A percentile compares a stretch with the other conserved stretches of the same genome.
Evolutionary conservation across 2,329 filamentous ascomycete genomes (phyloP).

Genomic region (Westerdykella aurantiaca): DNA sequence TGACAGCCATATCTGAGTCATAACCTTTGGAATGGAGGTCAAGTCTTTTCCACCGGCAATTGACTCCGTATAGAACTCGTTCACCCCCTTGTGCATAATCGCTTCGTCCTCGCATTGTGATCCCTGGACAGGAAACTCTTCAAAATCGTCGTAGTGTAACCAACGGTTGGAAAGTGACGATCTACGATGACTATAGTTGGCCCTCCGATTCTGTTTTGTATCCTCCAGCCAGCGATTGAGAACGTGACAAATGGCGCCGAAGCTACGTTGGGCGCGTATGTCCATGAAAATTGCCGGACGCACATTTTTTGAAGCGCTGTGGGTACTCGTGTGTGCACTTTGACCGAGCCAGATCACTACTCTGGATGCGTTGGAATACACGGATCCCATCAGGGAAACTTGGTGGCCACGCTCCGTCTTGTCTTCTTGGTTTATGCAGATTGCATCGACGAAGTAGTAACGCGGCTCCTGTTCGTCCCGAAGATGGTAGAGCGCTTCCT

Average conservation of each 20-base stretch:
- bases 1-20: constrained; percentile 1
- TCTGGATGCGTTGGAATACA: constrained; percentile 6
- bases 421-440: constrained; percentile 10
- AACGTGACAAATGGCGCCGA: constrained; percentile 7
- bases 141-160: too few species aligned
- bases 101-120: not conserved
- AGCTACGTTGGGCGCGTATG: constrained; percentile 2
- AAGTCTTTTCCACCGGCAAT: too few species aligned
- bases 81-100: not conserved
- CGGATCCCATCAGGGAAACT: constrained; percentile 7
- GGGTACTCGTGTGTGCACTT: not conserved
- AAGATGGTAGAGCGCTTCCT: constrained; percentile 6
- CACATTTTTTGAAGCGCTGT: not conserved
- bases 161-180: too few species aligned
- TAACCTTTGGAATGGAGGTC: too few species aligned
- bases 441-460: constrained; percentile 4
- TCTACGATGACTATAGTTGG: too few species aligned
- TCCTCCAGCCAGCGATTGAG: constrained; percentile 2
- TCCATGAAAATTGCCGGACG: not conserved
- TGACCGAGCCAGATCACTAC: constrained; percentile 4
- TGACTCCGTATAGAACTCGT: not conserved
- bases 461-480: constrained; percentile 4
- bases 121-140: too few species aligned
- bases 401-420: constrained; percentile 3
- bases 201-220: too few species aligned